Percentiles rank a stretch among this genome's conserved stretches.
Evolutionary conservation across 768 basidiomycete genomes (phyloP).

Genomic region (Leccinum aurantiacum): DNA sequence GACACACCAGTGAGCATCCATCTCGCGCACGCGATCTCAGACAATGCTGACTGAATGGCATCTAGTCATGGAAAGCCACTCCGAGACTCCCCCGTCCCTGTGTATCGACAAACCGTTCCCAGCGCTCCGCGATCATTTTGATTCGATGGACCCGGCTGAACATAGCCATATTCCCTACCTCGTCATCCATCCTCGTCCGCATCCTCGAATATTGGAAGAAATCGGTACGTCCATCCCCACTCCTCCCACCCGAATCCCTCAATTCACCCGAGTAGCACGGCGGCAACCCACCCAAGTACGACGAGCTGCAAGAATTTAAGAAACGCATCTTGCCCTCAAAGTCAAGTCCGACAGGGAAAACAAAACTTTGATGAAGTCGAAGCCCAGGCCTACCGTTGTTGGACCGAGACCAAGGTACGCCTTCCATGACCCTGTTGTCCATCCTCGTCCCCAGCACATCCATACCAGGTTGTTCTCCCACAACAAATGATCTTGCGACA

Average conservation of each 20-base stretch:
- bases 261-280: conserved; percentile 51
- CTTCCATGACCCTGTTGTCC: background rate
- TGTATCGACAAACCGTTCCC: conserved; percentile 91
- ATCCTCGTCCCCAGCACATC: background rate
- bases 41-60: background rate
- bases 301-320: conserved; percentile 82
- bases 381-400: conserved; percentile 81
- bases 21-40: background rate
- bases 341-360: conserved; percentile 91
- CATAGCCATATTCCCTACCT: conserved; percentile 92
- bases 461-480: conserved; percentile 39
- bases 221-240: conserved; percentile 44
- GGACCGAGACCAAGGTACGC: conserved; percentile 53
- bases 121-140: conserved; percentile 70
- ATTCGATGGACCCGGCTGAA: conserved; percentile 83
- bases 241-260: background rate
- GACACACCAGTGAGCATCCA: conserved; percentile 68
- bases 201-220: conserved; percentile 82
- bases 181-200: conserved; percentile 73
- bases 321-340: conserved; percentile 54
- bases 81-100: conserved; percentile 70
- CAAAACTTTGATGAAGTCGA: conserved; percentile 77
- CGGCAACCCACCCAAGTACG: conserved; percentile 51
- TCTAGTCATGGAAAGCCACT: conserved; percentile 85
- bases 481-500: no score